Base-by-base conservation (phyloP, 768 basidiomycete genomes). In the Auriscalpium vulgare region DNA sequence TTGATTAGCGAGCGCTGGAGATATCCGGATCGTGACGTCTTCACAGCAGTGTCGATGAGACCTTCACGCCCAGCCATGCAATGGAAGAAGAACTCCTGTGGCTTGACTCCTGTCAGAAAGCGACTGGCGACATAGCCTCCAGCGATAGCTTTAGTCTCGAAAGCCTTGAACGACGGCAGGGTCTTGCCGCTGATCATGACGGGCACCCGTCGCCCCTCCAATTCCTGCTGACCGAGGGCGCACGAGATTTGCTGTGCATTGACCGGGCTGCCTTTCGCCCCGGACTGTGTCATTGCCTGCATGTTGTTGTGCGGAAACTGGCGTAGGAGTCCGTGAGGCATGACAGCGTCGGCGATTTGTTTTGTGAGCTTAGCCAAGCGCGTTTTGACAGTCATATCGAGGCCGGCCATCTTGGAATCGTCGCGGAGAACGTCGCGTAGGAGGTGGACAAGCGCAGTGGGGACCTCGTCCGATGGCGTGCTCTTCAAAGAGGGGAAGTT, bases 41-140 rank as follows among this genome's bases (percentile, higher is more conserved):
- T 99, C 69, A 99, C 95, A 38, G 97, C 97, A 6, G 97, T 99
- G 67, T 99, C 97, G 66, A 99, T 99, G 40, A 99, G 80, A 66
- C 97, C 97, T 75, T 99, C 97, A 63, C 97, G 84, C 52, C 97
- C 97, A 56, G 97, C 97, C 97, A 99, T 99, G 68, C 97, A 98
- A 73, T 99, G 97, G 79, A 99, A 99, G 75, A 97, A 99, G 73
- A 97, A 99, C 70, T 99, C 97, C 68, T 99, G 97, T 0, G 97
- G 97, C 63, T 88, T 91, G 69, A 99, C 85, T 54, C 97, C 97
- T 8, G 97, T 98, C 76, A 99, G 81, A 80, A 99, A 99, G 37
- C 97, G 92, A 69, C 95, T 97, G 13, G 91, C 94, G 47, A 99
- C 91, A 69, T 95, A 99, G 8, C 97, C 97, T 66, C 97, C 97